A percentile compares a stretch with the other conserved stretches of the same genome.
Conservation (phyloP, 805 yeast species). For the Candida ipomoeae region DNA sequence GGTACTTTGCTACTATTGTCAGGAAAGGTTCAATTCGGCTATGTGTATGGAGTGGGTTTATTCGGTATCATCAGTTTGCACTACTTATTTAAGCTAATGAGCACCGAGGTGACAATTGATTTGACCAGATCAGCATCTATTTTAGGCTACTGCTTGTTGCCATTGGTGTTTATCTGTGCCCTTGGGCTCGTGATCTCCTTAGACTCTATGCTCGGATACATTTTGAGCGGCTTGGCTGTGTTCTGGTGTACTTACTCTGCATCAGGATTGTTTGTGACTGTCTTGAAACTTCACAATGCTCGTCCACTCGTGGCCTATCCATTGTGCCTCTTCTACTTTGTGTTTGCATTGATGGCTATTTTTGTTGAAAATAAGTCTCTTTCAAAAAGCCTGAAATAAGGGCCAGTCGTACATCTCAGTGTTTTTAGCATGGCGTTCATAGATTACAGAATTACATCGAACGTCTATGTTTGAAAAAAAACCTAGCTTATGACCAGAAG, state of each 20-base stretch:
- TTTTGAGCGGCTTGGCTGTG: slow-evolving; percentile 61
- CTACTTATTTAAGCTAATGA: slow-evolving; percentile 82
- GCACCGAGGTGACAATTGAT: slow-evolving; percentile 53
- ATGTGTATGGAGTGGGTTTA: slow-evolving; percentile 92
- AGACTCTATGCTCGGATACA: slow-evolving; percentile 72
- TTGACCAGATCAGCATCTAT: slow-evolving; percentile 79
- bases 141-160: slow-evolving; percentile 89
- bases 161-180: slow-evolving; percentile 75
- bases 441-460: neutral
- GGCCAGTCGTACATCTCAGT: neutral
- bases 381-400: neutral
- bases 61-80: slow-evolving; percentile 86
- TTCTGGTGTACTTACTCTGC: slow-evolving; percentile 92
- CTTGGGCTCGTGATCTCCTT: slow-evolving; percentile 62
- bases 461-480: neutral
- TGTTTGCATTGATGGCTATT: slow-evolving; percentile 93
- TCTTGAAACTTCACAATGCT: slow-evolving; percentile 76
- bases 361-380: slow-evolving; percentile 49
- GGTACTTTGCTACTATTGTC: slow-evolving; percentile 79
- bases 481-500: neutral
- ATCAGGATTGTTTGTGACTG: slow-evolving; percentile 86
- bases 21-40: slow-evolving; percentile 95
- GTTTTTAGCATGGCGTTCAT: neutral
- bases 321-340: slow-evolving; percentile 82
- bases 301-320: slow-evolving; percentile 93